Base-by-base conservation (phyloP, 2,329 filamentous ascomycete species). In the Byssoonygena ceratinophila region DNA sequence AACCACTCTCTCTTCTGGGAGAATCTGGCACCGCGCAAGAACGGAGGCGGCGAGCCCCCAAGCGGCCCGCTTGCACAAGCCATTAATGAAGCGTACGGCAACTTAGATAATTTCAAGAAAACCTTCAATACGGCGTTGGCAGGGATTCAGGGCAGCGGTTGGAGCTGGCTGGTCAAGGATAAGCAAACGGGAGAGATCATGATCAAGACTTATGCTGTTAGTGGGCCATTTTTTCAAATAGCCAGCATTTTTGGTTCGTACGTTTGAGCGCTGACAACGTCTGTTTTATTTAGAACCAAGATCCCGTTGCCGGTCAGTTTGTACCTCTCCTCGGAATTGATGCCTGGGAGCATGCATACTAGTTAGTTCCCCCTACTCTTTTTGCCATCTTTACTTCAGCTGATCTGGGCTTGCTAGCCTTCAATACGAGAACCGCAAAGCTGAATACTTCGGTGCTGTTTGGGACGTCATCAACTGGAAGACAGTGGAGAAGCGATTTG, bases 391-490 rank as follows among this genome's bases (percentile, higher is more conserved):
- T 34, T 29, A 41, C 31, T 43, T 47, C 8, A 11, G 4, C n/a
- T 7, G 3, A 11, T 22, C 12, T 20, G n/a, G n/a, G n/a, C 12
- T 22, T 36, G 11, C 56, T 58, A 80, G 78, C 74, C 78, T 95
- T 57, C 87, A 95, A 76, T 95, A 95, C 75, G 80, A 95, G 81
- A 95, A 95, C 78, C 84, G 88, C 71, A 95, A 95, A 82, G 89
- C 85, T 54, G 89, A 95, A 75, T 95, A 95, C 78, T 95, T 95
- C 72, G 80, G 80, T 63, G 87, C 87, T 54, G 85, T 95, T 68
- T 95, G 90, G 90, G 87, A 94, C 61, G 89, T 95, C 46, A 76
- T 95, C 70, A 95, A 95, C 82, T 96, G 90, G 90, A 88, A 89
- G 80, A 81, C 85, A 29, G 90, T 88, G 41, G 83, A 86, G 69